phyloP scores from a whole-genome alignment of 192 early-diverging fungal genomes.

The Coemansia sp. region DNA sequence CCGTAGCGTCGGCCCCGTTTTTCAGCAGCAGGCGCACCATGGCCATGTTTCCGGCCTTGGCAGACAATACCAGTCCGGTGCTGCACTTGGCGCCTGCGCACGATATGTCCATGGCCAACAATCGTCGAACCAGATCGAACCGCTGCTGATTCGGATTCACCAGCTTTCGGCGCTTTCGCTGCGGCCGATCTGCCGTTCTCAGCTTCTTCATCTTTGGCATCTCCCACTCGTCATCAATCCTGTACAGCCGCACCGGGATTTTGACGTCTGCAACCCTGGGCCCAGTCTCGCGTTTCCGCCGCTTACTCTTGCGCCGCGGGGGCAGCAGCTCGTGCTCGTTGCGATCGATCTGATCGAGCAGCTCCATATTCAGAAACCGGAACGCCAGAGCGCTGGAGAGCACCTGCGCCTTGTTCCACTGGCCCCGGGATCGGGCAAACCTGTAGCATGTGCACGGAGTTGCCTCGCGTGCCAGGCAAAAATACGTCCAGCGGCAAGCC shows the following conservation, averaged over 20 bases:
- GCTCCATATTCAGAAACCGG: slow-evolving; percentile 25
- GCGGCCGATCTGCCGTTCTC: neutral
- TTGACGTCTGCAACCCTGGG: slow-evolving; percentile 13
- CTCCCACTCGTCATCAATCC: slow-evolving; percentile 1
- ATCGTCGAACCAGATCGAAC: slow-evolving; percentile 29
- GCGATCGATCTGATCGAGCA: slow-evolving; percentile 33
- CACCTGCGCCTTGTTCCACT: slow-evolving; percentile 23
- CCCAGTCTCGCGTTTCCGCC: neutral
- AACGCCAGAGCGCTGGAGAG: slow-evolving; percentile 20
- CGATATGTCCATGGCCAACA: slow-evolving; percentile 27
- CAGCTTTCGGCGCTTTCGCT: slow-evolving; percentile 10
- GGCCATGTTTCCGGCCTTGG: slow-evolving; percentile 35
- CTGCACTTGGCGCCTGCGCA: slow-evolving; percentile 21
- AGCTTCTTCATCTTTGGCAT: slow-evolving; percentile 16
- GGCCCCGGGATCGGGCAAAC: slow-evolving; percentile 29
- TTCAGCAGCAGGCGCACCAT: slow-evolving; percentile 40
- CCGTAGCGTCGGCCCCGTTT: slow-evolving; percentile 26
- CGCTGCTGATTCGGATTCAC: slow-evolving; percentile 21
- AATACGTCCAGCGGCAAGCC: slow-evolving; percentile 29
- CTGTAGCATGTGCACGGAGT: slow-evolving; percentile 36
- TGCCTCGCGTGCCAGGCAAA: slow-evolving; percentile 13
- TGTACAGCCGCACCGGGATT: slow-evolving; percentile 29
- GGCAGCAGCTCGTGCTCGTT: slow-evolving; percentile 19
- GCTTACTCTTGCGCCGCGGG: neutral
- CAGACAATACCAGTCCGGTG: slow-evolving; percentile 31